Evolutionary conservation across 2,329 filamentous ascomycete species (phyloP).

Genomic region (Lomentospora prolificans): DNA sequence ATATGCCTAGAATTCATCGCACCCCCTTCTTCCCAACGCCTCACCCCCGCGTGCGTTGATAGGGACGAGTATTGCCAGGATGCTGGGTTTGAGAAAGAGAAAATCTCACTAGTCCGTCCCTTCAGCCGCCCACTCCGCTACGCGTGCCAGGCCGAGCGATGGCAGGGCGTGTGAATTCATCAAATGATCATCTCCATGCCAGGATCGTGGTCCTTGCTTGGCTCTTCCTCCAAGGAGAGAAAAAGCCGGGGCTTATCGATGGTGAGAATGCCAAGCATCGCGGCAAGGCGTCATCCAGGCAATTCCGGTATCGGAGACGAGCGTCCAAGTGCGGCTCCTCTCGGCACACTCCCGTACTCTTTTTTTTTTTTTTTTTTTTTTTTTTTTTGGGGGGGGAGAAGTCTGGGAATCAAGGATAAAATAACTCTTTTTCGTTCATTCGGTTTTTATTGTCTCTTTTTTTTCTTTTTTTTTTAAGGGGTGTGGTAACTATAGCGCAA

Average conservation of each 20-base stretch:
- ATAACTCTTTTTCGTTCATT: too few relatives aligned
- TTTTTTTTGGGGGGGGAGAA: too few relatives aligned
- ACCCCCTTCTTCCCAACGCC: not conserved
- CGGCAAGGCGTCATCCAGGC: not conserved
- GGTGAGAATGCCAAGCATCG: not conserved
- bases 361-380: conserved; percentile 8
- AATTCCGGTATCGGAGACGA: not conserved
- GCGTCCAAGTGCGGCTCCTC: not conserved
- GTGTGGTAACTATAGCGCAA: too few relatives aligned
- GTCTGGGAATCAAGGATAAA: too few relatives aligned
- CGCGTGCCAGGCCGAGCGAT: too few relatives aligned
- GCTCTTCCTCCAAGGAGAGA: not conserved
- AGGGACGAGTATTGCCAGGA: too few relatives aligned
- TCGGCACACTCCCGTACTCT: not conserved
- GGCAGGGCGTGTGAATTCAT: not conserved
- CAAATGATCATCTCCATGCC: not conserved
- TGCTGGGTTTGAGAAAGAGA: too few relatives aligned
- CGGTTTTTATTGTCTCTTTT: too few relatives aligned
- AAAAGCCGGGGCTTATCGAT: not conserved
- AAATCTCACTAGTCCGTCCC: too few relatives aligned
- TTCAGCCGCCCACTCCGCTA: too few relatives aligned
- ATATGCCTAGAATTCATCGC: not conserved
- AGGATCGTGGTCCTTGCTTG: not conserved
- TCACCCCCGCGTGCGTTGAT: too few relatives aligned
- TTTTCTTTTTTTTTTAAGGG: too few relatives aligned